Evolutionary conservation across 2,329 filamentous ascomycete species (phyloP), one percentile per base, ranked within the genome.

Genomic region (Exserohilum turcica): DNA sequence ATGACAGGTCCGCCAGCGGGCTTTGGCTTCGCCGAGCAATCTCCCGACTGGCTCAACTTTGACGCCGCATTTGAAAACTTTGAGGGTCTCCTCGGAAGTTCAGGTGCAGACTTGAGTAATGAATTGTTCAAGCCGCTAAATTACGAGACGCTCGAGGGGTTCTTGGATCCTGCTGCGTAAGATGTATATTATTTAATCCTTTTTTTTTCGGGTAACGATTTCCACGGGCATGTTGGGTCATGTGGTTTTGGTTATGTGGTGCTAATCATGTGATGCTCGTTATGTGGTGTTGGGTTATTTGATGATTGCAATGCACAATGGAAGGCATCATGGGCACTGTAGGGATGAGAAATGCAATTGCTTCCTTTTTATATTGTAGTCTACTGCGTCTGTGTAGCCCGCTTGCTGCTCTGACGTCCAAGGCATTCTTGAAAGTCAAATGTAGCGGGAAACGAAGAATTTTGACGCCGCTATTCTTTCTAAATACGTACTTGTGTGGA

Each of bases 61-160:
- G 73, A 75, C 19, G 63, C 65, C 1, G 74, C 74, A 6, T 76
- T 76, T 57, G 73, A 76, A 60, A 75, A 75, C 31, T 74, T 76
- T 43, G 72, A 75, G 48, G 67, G 70, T 3, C 56, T 76, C 24
- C 32, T 76, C 9, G 73, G 73, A 18, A 74, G 73, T 51, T 67
- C 65, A 0, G 73, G 73, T 5, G 73, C 73, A 8, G 73, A 76
- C 57, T 13, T 74, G 55, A 74, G 70, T 43, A 75, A 73, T 45
- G 72, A 76, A 61, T 44, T 76, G 27, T 73, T 75, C 40, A 65
- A 59, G 47, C 70, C 72, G 10, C 56, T 75, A 48, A 73, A 69
- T 19, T 74, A 74, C 47, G 72, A 75, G 44, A 63, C 56, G 1
- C 37, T 72, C 24, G 70, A 73, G 36, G 69, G 70, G 5, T 72